Base-by-base conservation (phyloP, 163 green algal genomes). In the Chlamydomonas reinhardtii region DNA sequence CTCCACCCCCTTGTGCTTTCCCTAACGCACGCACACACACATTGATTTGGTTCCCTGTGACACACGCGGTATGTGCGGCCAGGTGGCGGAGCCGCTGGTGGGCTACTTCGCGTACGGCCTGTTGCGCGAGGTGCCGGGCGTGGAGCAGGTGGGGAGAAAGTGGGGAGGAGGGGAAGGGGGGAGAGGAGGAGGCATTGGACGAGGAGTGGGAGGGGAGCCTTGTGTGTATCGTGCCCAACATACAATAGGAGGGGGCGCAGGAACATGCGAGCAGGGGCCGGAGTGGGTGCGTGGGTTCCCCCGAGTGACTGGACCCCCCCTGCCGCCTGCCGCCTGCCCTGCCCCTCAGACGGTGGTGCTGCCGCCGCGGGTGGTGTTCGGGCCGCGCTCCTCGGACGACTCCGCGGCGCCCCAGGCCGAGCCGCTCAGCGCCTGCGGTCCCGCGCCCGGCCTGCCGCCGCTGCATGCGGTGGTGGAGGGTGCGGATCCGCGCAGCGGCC, bases 391-490 rank as follows among this genome's bases (percentile, higher is more conserved):
- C 62, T 88, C 88, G 43, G 83, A 87, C 22, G 91, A 94, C 54
- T 37, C 65, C 0, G 83, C 82, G 3, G 22, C 25, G 14, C 24
- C 70, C 32, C 61, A 84, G n/a, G 14, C 88, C 12, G 22, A 73
- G 25, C 37, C 56, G 20, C n/a, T 86, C 16, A 32, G 29, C 16
- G 32, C 71, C 25, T 31, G 25, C 76, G 72, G 85, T 9, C 59
- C 35, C 15, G 37, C 1, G 17, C 14, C 29, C 19, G 65, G 59
- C 15, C 32, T 31, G 31, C 56, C 43, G n/a, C 68, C 89, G 5
- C 54, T 90, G 52, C 91, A 94, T 83, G 54, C 86, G 39, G 83
- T 92, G 72, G 85, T 89, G 74, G 91, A 94, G 88, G 90, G 81
- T 8, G 88, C 88, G 2, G 89, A 94, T 84, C 85, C 88, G 19